Evolutionary conservation across 108 stramenopile genomes (phyloP).

Genomic region (Schizochytrium sp.): DNA sequence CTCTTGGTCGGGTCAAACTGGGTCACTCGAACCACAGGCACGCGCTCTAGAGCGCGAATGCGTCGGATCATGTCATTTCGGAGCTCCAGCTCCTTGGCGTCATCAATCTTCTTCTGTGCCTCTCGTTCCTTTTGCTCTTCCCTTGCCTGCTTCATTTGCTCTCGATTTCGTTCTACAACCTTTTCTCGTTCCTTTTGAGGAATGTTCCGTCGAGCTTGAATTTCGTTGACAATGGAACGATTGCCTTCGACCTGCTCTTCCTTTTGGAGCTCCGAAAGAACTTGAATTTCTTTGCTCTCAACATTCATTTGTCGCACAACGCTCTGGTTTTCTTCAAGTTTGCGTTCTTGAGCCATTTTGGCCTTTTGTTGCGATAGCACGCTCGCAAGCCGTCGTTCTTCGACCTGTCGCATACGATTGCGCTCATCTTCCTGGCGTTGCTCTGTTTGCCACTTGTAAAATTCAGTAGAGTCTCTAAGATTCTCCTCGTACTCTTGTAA

Average conservation of each 20-base stretch:
- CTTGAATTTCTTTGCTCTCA: conserved; percentile 66
- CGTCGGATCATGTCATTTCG: conserved; percentile 64
- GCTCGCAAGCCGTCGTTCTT: conserved; percentile 58
- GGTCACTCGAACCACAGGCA: conserved; percentile 70
- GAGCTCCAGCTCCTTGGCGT: conserved; percentile 61
- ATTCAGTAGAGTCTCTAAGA: conserved; percentile 74
- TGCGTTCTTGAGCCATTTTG: conserved; percentile 17
- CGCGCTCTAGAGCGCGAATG: conserved; percentile 70
- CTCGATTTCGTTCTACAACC: conserved; percentile 37
- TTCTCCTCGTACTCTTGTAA: conserved; percentile 74
- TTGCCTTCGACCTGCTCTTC: conserved; percentile 67
- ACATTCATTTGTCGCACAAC: conserved; percentile 61
- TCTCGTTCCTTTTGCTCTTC: conserved; percentile 63
- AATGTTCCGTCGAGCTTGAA: conserved; percentile 68
- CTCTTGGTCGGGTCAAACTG: conserved; percentile 79
- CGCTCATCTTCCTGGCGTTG: conserved; percentile 68
- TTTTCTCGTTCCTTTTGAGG: conserved; percentile 72
- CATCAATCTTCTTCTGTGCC: conserved; percentile 11
- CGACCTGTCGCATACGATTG: conserved; percentile 60
- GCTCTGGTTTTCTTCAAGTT: conserved; percentile 62
- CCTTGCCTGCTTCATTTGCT: conserved; percentile 62
- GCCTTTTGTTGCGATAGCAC: conserved; percentile 62
- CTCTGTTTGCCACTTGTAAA: conserved; percentile 73
- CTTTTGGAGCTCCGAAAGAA: conserved; percentile 68
- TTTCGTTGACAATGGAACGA: conserved; percentile 69